A percentile compares a stretch with the other conserved stretches of the same genome.
Conservation (phyloP, 129 eudicot species). For the Flaveria ramosissima region DNA sequence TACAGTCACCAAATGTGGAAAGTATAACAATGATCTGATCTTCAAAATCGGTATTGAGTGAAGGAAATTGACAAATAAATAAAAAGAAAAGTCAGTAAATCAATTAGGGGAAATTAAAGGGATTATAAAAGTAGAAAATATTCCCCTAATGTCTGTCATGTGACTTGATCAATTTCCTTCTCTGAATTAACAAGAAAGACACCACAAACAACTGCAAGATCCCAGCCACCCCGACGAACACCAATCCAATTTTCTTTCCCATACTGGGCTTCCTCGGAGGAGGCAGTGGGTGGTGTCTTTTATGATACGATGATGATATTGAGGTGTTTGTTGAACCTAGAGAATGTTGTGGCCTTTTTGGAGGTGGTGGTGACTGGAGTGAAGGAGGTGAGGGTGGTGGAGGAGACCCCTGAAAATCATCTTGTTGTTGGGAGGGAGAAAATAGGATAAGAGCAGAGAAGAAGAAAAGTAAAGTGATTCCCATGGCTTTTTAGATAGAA, state of each 20-base stretch:
- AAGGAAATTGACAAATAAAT: conserved; percentile 8
- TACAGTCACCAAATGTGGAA: conserved; percentile 9
- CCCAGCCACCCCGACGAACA: conserved; percentile 48
- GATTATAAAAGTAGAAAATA: not conserved
- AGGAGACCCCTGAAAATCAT: not conserved
- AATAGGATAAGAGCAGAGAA: conserved; percentile 5
- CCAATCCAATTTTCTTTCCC: conserved; percentile 54
- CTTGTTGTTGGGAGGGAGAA: conserved; percentile 17
- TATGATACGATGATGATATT: conserved; percentile 9
- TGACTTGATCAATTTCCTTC: conserved; percentile 44
- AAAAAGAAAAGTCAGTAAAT: not conserved
- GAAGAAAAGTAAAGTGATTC: conserved; percentile 1
- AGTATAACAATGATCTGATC: conserved; percentile 18
- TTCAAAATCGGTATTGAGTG: not conserved
- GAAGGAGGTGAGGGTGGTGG: conserved; percentile 2
- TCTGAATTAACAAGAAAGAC: conserved; percentile 51
- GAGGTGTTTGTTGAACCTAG: conserved; percentile 1
- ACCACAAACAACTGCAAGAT: conserved; percentile 52
- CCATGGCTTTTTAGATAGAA: conserved; percentile 17
- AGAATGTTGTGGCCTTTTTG: conserved; percentile 14
- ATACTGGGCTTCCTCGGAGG: conserved; percentile 19
- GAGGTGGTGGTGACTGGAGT: conserved; percentile 2
- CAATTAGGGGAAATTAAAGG: not conserved
- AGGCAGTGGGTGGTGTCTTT: conserved; percentile 1
- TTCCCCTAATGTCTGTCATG: conserved; percentile 24